Evolutionary conservation across 2,329 filamentous ascomycete species (phyloP).

Genomic region (Xylaria sp.): DNA sequence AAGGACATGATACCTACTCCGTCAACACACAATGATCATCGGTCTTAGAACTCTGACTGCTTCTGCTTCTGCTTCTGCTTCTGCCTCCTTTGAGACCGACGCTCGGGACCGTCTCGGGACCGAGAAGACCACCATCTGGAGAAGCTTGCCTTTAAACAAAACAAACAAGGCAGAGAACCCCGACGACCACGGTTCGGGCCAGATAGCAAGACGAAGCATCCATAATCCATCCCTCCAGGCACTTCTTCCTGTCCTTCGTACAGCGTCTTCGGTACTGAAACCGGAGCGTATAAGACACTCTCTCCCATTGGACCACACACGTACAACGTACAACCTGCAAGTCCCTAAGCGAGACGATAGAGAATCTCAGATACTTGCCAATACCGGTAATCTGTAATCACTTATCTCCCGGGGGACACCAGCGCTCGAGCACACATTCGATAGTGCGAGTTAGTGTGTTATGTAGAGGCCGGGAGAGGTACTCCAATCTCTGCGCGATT

Average conservation of each 20-base stretch:
- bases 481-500: not conserved
- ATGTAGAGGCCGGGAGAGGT: not conserved
- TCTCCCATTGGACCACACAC: not conserved
- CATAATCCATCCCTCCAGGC: too few relatives aligned
- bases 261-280: not conserved
- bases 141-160: not conserved
- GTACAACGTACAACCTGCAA: not conserved
- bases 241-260: not conserved
- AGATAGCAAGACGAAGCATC: not conserved
- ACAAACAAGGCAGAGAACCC: too few relatives aligned
- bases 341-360: not conserved
- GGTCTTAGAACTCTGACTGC: too few relatives aligned
- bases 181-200: too few relatives aligned
- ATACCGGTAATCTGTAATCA: not conserved
- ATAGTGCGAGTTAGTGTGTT: not conserved
- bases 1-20: too few relatives aligned
- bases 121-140: constrained; percentile 2
- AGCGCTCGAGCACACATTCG: too few relatives aligned
- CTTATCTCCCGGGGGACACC: not conserved
- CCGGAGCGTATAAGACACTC: not conserved
- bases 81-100: not conserved
- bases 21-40: too few relatives aligned
- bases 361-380: not conserved
- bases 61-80: not conserved
- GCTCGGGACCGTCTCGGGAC: constrained; percentile 20